These are phyloP conservation scores for Candida insectalens DNA, from an alignment of 805 yeast species.

Conservation along the genomic window DNA sequence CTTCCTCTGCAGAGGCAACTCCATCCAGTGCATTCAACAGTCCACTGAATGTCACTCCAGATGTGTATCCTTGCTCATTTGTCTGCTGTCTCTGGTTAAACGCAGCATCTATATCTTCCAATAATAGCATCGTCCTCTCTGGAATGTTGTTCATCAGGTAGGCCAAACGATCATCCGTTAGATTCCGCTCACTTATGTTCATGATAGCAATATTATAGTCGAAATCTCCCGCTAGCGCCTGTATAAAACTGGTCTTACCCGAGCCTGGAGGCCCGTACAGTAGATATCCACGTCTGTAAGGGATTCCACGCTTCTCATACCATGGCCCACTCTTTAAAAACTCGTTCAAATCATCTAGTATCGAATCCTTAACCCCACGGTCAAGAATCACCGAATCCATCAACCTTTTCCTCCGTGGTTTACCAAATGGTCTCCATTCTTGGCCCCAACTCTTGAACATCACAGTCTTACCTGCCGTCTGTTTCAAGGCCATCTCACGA, in stretches of 20 bases:
- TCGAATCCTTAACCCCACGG: constrained; percentile 54
- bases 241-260: constrained; percentile 93
- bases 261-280: constrained; percentile 97
- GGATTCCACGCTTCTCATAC: constrained; percentile 96
- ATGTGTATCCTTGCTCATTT: constrained; percentile 64
- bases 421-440: constrained; percentile 98
- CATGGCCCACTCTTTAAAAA: constrained; percentile 75
- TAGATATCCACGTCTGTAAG: constrained; percentile 89
- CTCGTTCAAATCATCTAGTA: constrained; percentile 67
- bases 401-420: constrained; percentile 79
- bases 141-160: constrained; percentile 96
- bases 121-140: constrained; percentile 68
- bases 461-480: constrained; percentile 90
- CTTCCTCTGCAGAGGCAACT: constrained; percentile 94
- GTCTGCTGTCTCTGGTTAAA: constrained; percentile 73
- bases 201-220: constrained; percentile 93
- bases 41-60: constrained; percentile 95
- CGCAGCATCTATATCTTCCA: constrained; percentile 96
- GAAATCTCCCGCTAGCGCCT: constrained; percentile 91
- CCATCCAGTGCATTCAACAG: constrained; percentile 91
- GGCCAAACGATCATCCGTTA: constrained; percentile 90
- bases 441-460: constrained; percentile 94
- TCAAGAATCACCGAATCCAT: constrained; percentile 84
- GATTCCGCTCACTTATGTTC: constrained; percentile 80
- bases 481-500: constrained; percentile 66